phyloP scores from a whole-genome alignment of 2,329 filamentous ascomycete genomes.

The Scopulariopsis brevicaulis region DNA sequence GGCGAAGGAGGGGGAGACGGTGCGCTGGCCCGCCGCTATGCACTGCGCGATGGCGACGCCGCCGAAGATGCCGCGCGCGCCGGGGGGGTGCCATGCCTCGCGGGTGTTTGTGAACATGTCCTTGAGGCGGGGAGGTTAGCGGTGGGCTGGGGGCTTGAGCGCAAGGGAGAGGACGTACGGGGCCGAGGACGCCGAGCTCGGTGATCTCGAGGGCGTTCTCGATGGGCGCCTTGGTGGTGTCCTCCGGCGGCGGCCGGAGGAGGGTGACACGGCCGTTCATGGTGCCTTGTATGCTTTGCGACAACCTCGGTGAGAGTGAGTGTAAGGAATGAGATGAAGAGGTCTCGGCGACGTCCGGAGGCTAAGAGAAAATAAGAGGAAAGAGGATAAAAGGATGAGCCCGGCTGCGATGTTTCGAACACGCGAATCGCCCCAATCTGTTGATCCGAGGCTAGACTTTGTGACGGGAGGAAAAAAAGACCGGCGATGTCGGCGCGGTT shows the following conservation, averaged over 20 bases:
- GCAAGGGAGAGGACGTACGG: conserved; percentile 35
- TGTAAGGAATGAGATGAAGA: background rate
- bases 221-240: conserved; percentile 65
- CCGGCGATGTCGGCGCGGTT: background rate
- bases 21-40: conserved; percentile 77
- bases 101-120: conserved; percentile 94
- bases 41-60: conserved; percentile 89
- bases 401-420: background rate
- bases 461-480: background rate
- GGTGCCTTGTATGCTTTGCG: background rate
- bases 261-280: conserved; percentile 23
- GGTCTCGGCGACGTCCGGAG: background rate
- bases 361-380: background rate
- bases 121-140: conserved; percentile 23
- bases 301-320: background rate
- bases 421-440: background rate
- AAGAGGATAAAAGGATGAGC: background rate
- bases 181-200: conserved; percentile 63
- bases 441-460: background rate
- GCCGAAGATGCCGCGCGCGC: conserved; percentile 87
- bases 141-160: background rate
- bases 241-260: conserved; percentile 60
- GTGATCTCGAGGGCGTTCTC: conserved; percentile 86
- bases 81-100: conserved; percentile 82
- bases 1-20: conserved; percentile 68